Conservation (phyloP, 2,329 filamentous ascomycete genomes). For the Cyclaneusma minus region DNA sequence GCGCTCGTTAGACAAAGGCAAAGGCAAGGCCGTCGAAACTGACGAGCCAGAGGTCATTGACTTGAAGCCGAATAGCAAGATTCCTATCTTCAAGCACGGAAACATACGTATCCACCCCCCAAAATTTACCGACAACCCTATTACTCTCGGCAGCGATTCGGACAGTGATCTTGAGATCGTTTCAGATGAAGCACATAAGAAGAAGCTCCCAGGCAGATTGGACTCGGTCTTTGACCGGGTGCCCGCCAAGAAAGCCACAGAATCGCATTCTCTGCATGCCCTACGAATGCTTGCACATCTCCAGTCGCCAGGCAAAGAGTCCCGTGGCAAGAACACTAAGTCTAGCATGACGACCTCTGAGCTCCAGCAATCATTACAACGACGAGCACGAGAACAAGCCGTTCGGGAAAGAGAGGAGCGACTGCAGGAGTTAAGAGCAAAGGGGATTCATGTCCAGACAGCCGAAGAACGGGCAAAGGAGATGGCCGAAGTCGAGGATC, state of each 20-base stretch:
- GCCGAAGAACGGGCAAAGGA: constrained; percentile 75
- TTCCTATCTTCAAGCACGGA: constrained; percentile 11
- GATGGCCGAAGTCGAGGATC: constrained; percentile 70
- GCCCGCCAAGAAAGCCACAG: constrained; percentile 45
- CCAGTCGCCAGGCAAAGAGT: constrained; percentile 40
- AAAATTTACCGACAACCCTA: constrained; percentile 20
- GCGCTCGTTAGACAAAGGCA: constrained; percentile 36
- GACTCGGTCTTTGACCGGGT: constrained; percentile 55
- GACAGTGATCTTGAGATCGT: constrained; percentile 28
- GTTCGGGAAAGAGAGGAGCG: constrained; percentile 61
- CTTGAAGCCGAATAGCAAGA: constrained; percentile 2
- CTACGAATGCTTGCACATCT: constrained; percentile 64
- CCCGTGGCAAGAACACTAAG: constrained; percentile 26
- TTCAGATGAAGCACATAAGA: too few species aligned
- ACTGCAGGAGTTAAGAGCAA: constrained; percentile 60
- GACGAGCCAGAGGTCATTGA: constrained; percentile 5
- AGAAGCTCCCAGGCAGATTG: too few species aligned
- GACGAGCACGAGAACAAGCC: constrained; percentile 67
- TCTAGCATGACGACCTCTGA: constrained; percentile 52
- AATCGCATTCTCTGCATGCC: constrained; percentile 46
- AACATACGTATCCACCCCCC: constrained; percentile 24
- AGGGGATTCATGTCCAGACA: constrained; percentile 69
- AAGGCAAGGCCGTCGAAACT: constrained; percentile 35
- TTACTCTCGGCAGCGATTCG: constrained; percentile 22
- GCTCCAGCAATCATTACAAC: constrained; percentile 51